Evolutionary conservation across 257 asterid species (phyloP), one percentile per base, ranked within the genome.

Genomic region (Echium plantagineum): DNA sequence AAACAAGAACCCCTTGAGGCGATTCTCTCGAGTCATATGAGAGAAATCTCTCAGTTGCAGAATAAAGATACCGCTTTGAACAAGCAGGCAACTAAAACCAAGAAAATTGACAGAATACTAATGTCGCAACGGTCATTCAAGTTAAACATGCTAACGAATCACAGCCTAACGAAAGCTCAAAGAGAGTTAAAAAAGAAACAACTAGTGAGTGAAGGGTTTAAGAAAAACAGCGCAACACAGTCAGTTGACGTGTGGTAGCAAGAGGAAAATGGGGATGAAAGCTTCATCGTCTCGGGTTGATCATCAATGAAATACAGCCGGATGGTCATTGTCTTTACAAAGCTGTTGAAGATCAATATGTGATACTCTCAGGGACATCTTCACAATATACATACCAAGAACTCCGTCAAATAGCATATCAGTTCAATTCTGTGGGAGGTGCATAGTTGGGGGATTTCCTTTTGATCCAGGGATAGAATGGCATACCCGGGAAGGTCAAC

Each of bases 241-340:
- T 76, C 17, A 93, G 94, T n/a, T 94, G 86, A 21, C 77, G 85
- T 60, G 58, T 52, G 24, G 24, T 85, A 61, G 98, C 89, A 71
- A 70, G 71, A 31, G 86, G 80, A 60, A 93, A 63, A 68, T 62
- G 89, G 73, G 90, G 74, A 57, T 69, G 63, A 47, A 93, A 84
- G 65, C 94, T 93, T 10, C 81, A 69, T 63, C 99, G 95, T 21
- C 90, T 89, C 65, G 99, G 97, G 18, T 79, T 79, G 56, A 72
- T 85, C 32, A 65, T 93, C 51, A 78, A 83, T 52, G 95, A 89
- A 77, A 89, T 89, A 70, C 86, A 84, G 68, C 94, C 98, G 5
- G 97, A 93, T 9, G 99, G 99, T n/a, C 96, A 93, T 68, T 93
- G 99, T 71, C 94, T 93, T 47, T 93, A 93, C 67, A 80, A 95